These are phyloP conservation scores for Arabis hirsuta DNA, from an alignment of 345 rosid species.

Conservation along the genomic window DNA sequence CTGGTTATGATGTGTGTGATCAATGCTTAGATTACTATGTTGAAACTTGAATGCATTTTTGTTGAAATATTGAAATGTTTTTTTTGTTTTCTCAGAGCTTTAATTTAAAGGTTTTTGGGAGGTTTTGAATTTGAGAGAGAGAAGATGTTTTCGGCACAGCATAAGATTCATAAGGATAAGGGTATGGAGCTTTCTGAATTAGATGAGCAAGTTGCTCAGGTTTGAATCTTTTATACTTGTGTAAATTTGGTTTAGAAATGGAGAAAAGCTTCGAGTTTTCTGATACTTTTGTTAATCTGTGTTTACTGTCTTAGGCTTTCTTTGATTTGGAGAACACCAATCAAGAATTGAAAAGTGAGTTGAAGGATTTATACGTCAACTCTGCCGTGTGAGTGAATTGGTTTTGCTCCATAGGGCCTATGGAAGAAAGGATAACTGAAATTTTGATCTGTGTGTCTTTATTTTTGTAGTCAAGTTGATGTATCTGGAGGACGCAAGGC, in stretches of 20 bases:
- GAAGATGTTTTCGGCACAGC: conserved; percentile 74
- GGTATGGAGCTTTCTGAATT: conserved; percentile 79
- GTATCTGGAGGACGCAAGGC: conserved; percentile 78
- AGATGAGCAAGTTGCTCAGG: conserved; percentile 91
- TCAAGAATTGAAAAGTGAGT: conserved; percentile 80
- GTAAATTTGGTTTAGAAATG: neutral
- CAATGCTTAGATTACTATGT: neutral
- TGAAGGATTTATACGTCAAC: conserved; percentile 83
- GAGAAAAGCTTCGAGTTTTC: neutral
- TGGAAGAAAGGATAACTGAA: neutral
- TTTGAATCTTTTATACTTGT: conserved; percentile 16
- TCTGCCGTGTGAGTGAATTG: conserved; percentile 64
- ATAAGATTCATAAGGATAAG: conserved; percentile 81
- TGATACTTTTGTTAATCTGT: neutral
- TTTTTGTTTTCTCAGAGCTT: neutral
- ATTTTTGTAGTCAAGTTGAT: conserved; percentile 68
- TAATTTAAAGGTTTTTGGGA: neutral
- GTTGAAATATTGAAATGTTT: conserved; percentile 2
- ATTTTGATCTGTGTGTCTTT: neutral
- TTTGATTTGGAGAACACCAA: conserved; percentile 85
- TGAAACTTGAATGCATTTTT: neutral
- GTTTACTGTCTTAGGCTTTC: conserved; percentile 53
- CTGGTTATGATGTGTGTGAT: neutral
- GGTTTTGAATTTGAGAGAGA: conserved; percentile 2
- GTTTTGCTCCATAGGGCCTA: neutral